Base-by-base conservation (phyloP, 2,329 filamentous ascomycete genomes). In the Fusarium oligoseptatum region DNA sequence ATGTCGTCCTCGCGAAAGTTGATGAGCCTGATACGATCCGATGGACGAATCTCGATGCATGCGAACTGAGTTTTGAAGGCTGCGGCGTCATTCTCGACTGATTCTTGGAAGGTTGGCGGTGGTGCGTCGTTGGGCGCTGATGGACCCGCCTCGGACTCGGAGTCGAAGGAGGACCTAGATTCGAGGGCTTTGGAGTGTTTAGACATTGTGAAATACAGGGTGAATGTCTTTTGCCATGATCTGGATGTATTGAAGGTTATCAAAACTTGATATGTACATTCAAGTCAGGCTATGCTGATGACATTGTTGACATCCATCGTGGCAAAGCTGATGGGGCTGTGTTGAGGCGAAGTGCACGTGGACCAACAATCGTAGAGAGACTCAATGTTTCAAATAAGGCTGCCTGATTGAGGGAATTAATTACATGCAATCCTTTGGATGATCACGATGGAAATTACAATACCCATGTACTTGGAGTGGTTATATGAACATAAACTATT, bases 91-190 rank as follows among this genome's bases (percentile, higher is more conserved):
- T 60, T 41, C 29, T 61, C 36, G n/a, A 71, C 32, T 5, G 71
- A 67, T 20, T 73, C 70, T 45, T 73, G 37, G 17, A 73, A 73
- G 6, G 67, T 71, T 15, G 71, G 71, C 0, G 55, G 55, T 52
- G 70, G 70, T 1, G 34, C 60, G 6, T 65, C 60, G 0, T 27
- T 39, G 0, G 3, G 11, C 10, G 55, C 57, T 20, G 68, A 36
- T 7, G 60, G 10, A 6, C 66, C 58, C 3, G 20, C 4, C 2
- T 50, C 14, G 2, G 70, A 32, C 8, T 32, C 32, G 11, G 65
- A 58, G 32, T 37, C 43, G 22, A 29, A 36, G 45, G 22, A 27
- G 22, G 45, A 9, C 3, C 45, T 27, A 5, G 5, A 4, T 11
- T 50, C 22, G 3, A 48, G 11, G 36, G 20, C 34, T 15, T 45